Percentiles rank a stretch among this genome's conserved stretches.
Conservation (phyloP, 2,329 filamentous ascomycete genomes). For the Botrytis deweyae region DNA sequence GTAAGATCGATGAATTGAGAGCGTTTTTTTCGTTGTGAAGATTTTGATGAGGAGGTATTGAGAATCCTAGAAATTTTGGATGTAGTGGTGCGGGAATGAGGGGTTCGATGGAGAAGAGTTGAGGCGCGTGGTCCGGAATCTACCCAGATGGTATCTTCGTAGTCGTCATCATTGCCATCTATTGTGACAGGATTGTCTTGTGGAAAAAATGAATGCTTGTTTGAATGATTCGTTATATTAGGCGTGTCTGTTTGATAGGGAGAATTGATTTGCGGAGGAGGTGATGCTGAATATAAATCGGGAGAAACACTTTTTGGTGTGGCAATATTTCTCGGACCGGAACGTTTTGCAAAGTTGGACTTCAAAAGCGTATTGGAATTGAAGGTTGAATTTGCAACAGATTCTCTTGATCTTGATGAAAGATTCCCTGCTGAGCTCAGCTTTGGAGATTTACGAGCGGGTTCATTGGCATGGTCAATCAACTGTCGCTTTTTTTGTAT, state of each 20-base stretch:
- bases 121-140: background rate
- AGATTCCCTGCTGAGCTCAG: background rate
- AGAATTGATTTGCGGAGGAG: too few species aligned
- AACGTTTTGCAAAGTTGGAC: background rate
- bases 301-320: background rate
- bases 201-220: accelerated
- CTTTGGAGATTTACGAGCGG: background rate
- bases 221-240: background rate
- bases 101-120: background rate
- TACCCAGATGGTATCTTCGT: background rate
- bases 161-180: background rate
- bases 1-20: background rate
- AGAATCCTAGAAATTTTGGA: background rate
- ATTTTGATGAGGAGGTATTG: background rate
- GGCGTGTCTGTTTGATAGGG: background rate
- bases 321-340: background rate
- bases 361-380: background rate
- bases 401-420: background rate
- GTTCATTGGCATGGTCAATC: background rate
- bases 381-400: background rate
- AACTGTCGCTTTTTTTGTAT: background rate
- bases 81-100: background rate
- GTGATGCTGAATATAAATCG: background rate
- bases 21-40: background rate
- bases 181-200: background rate